phyloP scores from a whole-genome alignment of 768 basidiomycete genomes.

The Lactarius tabidus region DNA sequence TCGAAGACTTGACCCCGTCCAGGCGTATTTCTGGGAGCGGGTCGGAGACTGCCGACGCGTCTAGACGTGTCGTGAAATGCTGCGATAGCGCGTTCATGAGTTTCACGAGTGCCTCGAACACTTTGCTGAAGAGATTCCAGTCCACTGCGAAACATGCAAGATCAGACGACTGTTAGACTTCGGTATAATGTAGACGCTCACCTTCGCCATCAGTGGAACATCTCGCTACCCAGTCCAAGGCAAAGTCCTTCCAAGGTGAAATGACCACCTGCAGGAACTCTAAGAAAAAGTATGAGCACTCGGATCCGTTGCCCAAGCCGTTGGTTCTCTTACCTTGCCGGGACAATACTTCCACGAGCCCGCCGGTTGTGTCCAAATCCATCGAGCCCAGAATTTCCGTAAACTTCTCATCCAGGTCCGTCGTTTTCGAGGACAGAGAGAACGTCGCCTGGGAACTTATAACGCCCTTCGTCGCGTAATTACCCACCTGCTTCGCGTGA shows the following conservation, averaged over 20 bases:
- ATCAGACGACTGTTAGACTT: not conserved
- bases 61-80: constrained; percentile 33
- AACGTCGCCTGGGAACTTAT: constrained; percentile 44
- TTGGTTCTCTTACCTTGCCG: constrained; percentile 40
- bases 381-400: constrained; percentile 38
- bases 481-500: constrained; percentile 40
- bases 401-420: constrained; percentile 58
- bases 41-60: constrained; percentile 23
- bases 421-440: constrained; percentile 46
- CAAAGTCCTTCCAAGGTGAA: constrained; percentile 19
- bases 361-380: constrained; percentile 54
- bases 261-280: constrained; percentile 16
- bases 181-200: constrained; percentile 32
- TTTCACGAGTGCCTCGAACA: constrained; percentile 40
- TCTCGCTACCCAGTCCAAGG: constrained; percentile 22
- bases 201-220: constrained; percentile 41
- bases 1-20: constrained; percentile 15
- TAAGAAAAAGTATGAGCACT: not conserved
- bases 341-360: constrained; percentile 44
- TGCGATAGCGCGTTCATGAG: constrained; percentile 40
- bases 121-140: constrained; percentile 49
- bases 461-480: constrained; percentile 42
- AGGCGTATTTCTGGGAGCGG: constrained; percentile 21
- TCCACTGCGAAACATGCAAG: constrained; percentile 40
- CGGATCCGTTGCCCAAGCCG: not conserved